phyloP scores from a whole-genome alignment of 2,329 filamentous ascomycete species.

The Monilinia fructicola region DNA sequence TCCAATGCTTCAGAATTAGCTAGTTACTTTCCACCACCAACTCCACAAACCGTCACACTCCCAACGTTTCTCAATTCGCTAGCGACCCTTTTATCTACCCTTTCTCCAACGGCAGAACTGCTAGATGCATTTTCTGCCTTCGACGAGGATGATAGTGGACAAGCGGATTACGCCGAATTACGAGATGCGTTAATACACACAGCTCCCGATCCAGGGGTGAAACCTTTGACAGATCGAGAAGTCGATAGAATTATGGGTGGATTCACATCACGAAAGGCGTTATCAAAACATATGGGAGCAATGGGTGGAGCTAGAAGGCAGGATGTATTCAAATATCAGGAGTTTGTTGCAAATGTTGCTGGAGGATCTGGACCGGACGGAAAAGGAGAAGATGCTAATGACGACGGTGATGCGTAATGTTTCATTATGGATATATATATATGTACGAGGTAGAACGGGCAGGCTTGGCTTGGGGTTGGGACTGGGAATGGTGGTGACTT shows the following conservation, averaged over 20 bases:
- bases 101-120: constrained; percentile 78
- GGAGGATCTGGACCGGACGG: constrained; percentile 36
- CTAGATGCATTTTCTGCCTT: constrained; percentile 91
- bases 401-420: constrained; percentile 23
- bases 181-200: constrained; percentile 81
- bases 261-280: constrained; percentile 80
- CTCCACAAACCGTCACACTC: constrained; percentile 73
- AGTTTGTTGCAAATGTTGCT: constrained; percentile 64
- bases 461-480: constrained; percentile 12
- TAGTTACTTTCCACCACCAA: constrained; percentile 75
- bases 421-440: constrained; percentile 21
- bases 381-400: constrained; percentile 29
- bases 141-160: constrained; percentile 91
- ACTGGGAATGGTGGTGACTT: constrained; percentile 5
- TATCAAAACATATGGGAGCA: constrained; percentile 59
- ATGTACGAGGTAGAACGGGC: constrained; percentile 10
- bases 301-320: constrained; percentile 59
- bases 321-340: constrained; percentile 90
- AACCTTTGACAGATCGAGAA: constrained; percentile 65
- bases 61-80: constrained; percentile 83
- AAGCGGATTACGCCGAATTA: constrained; percentile 81
- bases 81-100: constrained; percentile 67
- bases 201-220: constrained; percentile 69
- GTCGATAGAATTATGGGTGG: constrained; percentile 85
- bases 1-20: constrained; percentile 69